These are phyloP conservation scores for Tetrahymena thermophila DNA, from an alignment of 73 alveolate genomes.

Conservation along the genomic window DNA sequence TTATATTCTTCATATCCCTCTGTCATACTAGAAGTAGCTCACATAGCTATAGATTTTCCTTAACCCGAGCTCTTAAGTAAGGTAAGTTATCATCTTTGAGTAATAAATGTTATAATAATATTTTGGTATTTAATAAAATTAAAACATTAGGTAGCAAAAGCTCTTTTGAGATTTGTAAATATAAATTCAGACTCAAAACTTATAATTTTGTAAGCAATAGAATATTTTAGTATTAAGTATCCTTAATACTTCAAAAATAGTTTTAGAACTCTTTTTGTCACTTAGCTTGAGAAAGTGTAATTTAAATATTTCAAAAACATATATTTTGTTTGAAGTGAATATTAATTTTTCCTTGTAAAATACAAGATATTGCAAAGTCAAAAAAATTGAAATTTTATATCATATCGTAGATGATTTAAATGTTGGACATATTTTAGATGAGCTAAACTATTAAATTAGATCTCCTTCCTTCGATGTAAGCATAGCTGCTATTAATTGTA, in stretches of 20 bases:
- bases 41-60: neutral
- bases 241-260: neutral
- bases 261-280: neutral
- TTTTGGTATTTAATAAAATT: no score
- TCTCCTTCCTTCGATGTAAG: neutral
- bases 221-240: neutral
- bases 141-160: neutral
- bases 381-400: neutral
- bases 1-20: neutral
- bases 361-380: neutral
- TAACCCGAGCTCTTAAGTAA: neutral
- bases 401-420: neutral
- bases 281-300: neutral
- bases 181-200: neutral
- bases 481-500: neutral
- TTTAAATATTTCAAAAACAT: neutral
- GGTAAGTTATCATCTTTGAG: neutral
- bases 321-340: no score
- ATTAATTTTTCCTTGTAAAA: neutral
- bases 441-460: neutral
- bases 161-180: neutral
- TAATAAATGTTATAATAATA: no score
- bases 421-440: neutral
- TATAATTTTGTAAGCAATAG: neutral
- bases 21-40: neutral